Base-by-base conservation (phyloP, 371 early-diverging fungal species). In the Apophysomyces elegans region DNA sequence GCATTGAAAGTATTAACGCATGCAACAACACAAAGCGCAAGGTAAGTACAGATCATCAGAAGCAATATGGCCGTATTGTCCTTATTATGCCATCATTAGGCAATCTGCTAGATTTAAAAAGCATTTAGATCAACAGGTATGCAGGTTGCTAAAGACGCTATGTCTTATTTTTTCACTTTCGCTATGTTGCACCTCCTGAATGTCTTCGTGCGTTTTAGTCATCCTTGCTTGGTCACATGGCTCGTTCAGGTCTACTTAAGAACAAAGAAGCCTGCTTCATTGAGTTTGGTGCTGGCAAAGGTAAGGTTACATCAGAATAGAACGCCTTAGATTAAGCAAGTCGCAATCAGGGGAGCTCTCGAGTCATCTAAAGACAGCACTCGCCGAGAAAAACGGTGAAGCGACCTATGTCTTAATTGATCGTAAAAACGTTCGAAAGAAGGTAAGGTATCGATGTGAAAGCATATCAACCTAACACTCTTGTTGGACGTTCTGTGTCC, bases 281-380 rank as follows among this genome's bases (percentile, higher is more conserved):
- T 38, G 95, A 96, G 73, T 94, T 95, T 79, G 95, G 95, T 14
- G 89, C 92, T 32, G 95, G 95, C 7, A 90, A 86, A 75, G 92
- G 87, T 76, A 74, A 65, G 39, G 54, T 65, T 12, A 62, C 64
- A 11, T 7, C 16, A 47, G 2, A 2, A 26, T 26, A 26, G 32
- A 26, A 26, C 3, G 32, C 32, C 2, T 47, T 62, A 56, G 7
- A 70, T 47, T 65, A 62, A 71, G 44, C 61, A n/a, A 38, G 47
- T 32, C n/a, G 1, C 18, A 60, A 45, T 32, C 67, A 69, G 90
- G 88, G 11, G 91, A 91, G 62, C 64, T 91, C 16, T 86, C 90
- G 5, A 69, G 73, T 32, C 86, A 79, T 56, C 70, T 90, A n/a
- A 83, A 87, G 47, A 64, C 72, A 11, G 91, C 91, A 12, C 63